phyloP scores from a whole-genome alignment of 352 stramenopile species.

The Pythium sukuiense region DNA sequence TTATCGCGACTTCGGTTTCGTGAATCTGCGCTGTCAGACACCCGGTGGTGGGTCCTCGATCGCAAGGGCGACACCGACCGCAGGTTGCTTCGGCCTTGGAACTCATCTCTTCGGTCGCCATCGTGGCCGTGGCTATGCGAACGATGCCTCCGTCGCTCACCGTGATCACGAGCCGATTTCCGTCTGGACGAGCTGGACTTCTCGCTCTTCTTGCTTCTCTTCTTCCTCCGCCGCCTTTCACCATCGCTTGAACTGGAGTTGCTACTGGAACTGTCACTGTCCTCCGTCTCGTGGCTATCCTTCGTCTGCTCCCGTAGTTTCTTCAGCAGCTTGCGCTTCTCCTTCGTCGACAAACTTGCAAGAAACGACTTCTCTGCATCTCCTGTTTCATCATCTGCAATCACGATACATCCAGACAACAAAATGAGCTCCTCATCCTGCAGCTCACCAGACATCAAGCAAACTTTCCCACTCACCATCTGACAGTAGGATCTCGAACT shows the following conservation, averaged over 20 bases:
- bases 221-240: slow-evolving; percentile 2
- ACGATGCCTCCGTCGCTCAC: not conserved
- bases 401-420: slow-evolving; percentile 13
- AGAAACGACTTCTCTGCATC: slow-evolving; percentile 54
- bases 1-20: too few relatives aligned
- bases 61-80: not conserved
- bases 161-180: not conserved
- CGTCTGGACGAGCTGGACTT: not conserved
- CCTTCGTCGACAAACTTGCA: slow-evolving; percentile 57
- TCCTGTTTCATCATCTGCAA: slow-evolving; percentile 27
- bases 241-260: not conserved
- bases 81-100: too few relatives aligned
- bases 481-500: slow-evolving; percentile 71
- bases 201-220: not conserved
- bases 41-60: too few relatives aligned
- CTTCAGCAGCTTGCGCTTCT: slow-evolving; percentile 64
- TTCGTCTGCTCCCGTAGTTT: slow-evolving; percentile 44
- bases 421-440: not conserved
- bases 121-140: too few relatives aligned
- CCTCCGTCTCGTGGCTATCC: slow-evolving; percentile 4
- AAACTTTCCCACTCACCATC: slow-evolving; percentile 33
- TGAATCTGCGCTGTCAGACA: too few relatives aligned
- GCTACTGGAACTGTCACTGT: slow-evolving; percentile 11
- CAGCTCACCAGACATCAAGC: not conserved
- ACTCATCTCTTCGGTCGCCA: too few relatives aligned